phyloP scores from a whole-genome alignment of 2,329 filamentous ascomycete genomes.

The Fusarium albosuccineum region DNA sequence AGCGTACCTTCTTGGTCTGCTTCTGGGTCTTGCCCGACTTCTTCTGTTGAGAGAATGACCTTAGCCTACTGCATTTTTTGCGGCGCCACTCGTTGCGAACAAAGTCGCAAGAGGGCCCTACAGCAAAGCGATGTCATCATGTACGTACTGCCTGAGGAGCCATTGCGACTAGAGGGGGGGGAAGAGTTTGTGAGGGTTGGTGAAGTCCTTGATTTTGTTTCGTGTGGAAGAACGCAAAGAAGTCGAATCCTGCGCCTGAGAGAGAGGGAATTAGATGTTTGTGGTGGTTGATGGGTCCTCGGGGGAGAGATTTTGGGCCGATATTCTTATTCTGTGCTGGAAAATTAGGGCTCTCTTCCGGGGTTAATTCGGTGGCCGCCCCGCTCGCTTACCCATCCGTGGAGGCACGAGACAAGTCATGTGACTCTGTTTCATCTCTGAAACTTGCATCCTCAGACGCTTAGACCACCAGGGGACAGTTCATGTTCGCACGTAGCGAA shows the following conservation, averaged over 20 bases:
- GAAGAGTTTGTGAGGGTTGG: constrained; percentile 13
- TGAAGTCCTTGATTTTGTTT: constrained; percentile 44
- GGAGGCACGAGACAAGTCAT: too few relatives aligned
- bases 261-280: constrained; percentile 20
- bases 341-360: too few relatives aligned
- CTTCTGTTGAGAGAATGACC: constrained; percentile 70
- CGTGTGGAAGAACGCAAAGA: constrained; percentile 66
- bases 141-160: constrained; percentile 90
- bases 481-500: too few relatives aligned
- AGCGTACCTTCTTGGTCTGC: constrained; percentile 84
- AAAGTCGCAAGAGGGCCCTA: constrained; percentile 64
- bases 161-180: constrained; percentile 71
- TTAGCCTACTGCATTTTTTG: constrained; percentile 94
- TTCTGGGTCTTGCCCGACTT: constrained; percentile 80
- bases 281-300: constrained; percentile 19
- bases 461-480: too few relatives aligned
- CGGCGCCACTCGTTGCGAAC: constrained; percentile 33
- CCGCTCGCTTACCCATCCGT: too few relatives aligned
- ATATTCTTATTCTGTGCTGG: too few relatives aligned
- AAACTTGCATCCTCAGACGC: too few relatives aligned
- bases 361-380: too few relatives aligned
- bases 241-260: constrained; percentile 84
- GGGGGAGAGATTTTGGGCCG: constrained; percentile 20
- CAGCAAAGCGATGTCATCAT: constrained; percentile 90
- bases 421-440: too few relatives aligned